Base-by-base conservation (phyloP, 1,284 basidiomycete species). In the Malassezia globosa region DNA sequence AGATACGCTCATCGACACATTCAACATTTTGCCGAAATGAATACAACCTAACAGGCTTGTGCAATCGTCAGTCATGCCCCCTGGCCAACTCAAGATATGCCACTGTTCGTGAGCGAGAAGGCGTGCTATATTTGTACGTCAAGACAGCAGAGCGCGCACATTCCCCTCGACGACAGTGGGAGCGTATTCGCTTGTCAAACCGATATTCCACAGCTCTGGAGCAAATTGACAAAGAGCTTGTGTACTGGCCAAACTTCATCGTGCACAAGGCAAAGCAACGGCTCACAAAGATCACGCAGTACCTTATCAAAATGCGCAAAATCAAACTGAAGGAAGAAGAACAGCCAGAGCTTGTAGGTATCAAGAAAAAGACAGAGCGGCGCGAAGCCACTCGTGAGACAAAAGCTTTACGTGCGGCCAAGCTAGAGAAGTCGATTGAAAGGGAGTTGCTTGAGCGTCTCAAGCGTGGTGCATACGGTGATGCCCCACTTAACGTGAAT, bases 201-300 rank as follows among this genome's bases (percentile, higher is more conserved):
- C 92, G 90, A 75, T 97, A 97, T 75, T 78, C 84, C 34, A 88
- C 87, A 72, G 90, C 94, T 3, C 76, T 99, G 41, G 87, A 92
- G 44, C 65, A 68, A 50, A 66, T 71, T 46, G 94, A 97, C 77
- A 81, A 80, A 56, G 87, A 96, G 69, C 79, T 97, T 58, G 80
- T 89, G 37, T 89, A 96, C 73, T 97, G 94, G 94, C 90, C 90
- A 8, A 92, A 89, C 64, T 97, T 94, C 72, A 82, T 83, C 47
- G 85, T 88, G 51, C 94, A 97, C 77, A 96, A 96, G 75, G 95
- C 92, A 78, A 99, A 97, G 77, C 94, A 99, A 75, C 81, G 94
- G 42, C 79, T 95, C 31, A 99, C 94, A 14, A 97, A 96, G 76
- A 96, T 99, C 63, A 97, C 92, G 0, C 94, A 99, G 73, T 97